A percentile compares a stretch with the other conserved stretches of the same genome.
These are phyloP conservation scores for Arachnomyces sp. DNA, from an alignment of 2,329 filamentous ascomycete species.

Conservation along the genomic window DNA sequence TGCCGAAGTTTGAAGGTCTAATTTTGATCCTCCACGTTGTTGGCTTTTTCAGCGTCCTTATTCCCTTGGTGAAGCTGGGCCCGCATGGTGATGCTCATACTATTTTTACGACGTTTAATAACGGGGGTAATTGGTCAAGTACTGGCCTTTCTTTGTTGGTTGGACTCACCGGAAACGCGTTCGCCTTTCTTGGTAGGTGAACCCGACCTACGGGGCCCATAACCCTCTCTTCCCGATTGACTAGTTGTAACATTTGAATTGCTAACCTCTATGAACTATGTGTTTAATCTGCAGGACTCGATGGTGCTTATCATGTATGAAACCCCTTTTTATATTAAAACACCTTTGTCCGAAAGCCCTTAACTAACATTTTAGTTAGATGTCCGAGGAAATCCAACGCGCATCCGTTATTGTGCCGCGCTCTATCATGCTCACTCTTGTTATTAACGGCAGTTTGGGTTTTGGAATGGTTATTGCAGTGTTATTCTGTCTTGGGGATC, in stretches of 20 bases:
- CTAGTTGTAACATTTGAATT: slow-evolving; percentile 7
- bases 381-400: slow-evolving; percentile 46
- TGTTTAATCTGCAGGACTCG: slow-evolving; percentile 18
- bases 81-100: slow-evolving; percentile 15
- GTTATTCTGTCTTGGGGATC: slow-evolving; percentile 37
- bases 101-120: slow-evolving; percentile 33
- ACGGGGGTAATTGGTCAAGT: slow-evolving; percentile 30
- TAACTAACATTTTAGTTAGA: slow-evolving; percentile 18
- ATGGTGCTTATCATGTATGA: slow-evolving; percentile 30
- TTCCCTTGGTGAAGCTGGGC: slow-evolving; percentile 27
- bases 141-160: slow-evolving; percentile 33
- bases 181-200: slow-evolving; percentile 18
- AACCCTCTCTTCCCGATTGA: too few relatives aligned
- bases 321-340: slow-evolving; percentile 9
- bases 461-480: slow-evolving; percentile 40
- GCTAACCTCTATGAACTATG: slow-evolving; percentile 20
- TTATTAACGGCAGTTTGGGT: slow-evolving; percentile 43
- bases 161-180: slow-evolving; percentile 21
- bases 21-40: slow-evolving; percentile 44
- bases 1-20: slow-evolving; percentile 46
- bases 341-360: slow-evolving; percentile 10
- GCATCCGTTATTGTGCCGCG: slow-evolving; percentile 41
- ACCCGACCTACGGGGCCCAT: not conserved
- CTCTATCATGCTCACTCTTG: slow-evolving; percentile 41
- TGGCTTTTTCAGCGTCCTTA: slow-evolving; percentile 39